These are phyloP conservation scores for Botrytis sinoallii DNA, from an alignment of 2,329 filamentous ascomycete species.

Conservation along the genomic window DNA sequence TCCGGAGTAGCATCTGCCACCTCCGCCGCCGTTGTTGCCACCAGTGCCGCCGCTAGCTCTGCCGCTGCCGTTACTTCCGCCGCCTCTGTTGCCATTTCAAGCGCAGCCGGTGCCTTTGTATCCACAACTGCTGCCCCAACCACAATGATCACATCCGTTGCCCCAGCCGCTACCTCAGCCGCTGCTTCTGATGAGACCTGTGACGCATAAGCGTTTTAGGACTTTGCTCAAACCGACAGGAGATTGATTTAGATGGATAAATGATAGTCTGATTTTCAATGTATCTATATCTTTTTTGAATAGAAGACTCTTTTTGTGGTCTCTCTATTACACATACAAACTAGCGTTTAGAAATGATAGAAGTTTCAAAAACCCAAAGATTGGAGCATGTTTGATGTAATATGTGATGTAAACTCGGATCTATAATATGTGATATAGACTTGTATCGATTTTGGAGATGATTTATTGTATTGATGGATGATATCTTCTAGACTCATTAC, in stretches of 20 bases:
- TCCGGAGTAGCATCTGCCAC: background rate
- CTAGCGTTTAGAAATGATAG: conserved; percentile 7
- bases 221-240: too few relatives aligned
- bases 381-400: background rate
- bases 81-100: background rate
- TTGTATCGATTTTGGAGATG: too few relatives aligned
- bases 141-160: background rate
- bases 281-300: conserved; percentile 3
- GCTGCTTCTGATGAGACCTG: background rate
- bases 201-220: background rate
- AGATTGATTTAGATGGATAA: background rate
- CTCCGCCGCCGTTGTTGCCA: background rate
- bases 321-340: background rate
- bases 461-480: too few relatives aligned
- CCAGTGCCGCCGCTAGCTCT: background rate
- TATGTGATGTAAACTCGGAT: background rate
- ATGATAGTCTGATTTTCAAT: background rate
- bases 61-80: background rate
- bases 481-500: too few relatives aligned
- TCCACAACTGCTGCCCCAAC: background rate
- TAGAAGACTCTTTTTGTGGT: background rate
- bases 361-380: background rate
- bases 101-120: background rate
- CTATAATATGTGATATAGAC: background rate
- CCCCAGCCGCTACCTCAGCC: background rate